These are phyloP conservation scores for Collybia mongolica DNA, from an alignment of 768 basidiomycete genomes.

Conservation along the genomic window DNA sequence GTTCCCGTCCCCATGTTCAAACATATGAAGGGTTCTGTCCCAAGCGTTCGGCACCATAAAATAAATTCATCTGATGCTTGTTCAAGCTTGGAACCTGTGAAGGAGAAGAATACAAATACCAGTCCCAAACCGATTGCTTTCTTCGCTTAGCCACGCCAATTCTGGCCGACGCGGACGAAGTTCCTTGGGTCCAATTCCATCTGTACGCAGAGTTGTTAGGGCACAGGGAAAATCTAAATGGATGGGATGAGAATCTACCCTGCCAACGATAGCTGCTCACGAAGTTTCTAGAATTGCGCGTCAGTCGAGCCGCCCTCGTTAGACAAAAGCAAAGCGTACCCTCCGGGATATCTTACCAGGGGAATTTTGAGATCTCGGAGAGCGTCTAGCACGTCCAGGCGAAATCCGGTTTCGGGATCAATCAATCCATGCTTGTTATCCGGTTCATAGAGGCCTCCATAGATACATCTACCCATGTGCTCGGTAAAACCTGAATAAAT, in stretches of 20 bases:
- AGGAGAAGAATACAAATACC: conserved; percentile 18
- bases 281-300: conserved; percentile 35
- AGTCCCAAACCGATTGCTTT: conserved; percentile 63
- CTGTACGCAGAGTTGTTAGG: conserved; percentile 15
- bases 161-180: conserved; percentile 53
- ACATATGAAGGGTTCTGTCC: conserved; percentile 58
- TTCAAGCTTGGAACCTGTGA: not conserved
- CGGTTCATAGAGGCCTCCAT: conserved; percentile 46
- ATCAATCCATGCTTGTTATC: conserved; percentile 31
- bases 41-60: conserved; percentile 48
- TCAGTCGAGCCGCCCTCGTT: not conserved
- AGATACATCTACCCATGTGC: conserved; percentile 58
- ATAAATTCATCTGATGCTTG: conserved; percentile 44
- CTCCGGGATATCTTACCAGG: conserved; percentile 53
- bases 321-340: conserved; percentile 23
- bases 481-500: conserved; percentile 66
- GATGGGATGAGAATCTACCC: conserved; percentile 17
- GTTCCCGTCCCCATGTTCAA: conserved; percentile 67
- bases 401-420: conserved; percentile 41
- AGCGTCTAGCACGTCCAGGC: conserved; percentile 48
- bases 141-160: conserved; percentile 59
- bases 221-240: not conserved
- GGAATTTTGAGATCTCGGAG: conserved; percentile 47
- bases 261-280: conserved; percentile 58
- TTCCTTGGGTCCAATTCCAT: conserved; percentile 53